Evolutionary conservation across 352 stramenopile species (phyloP).

Genomic region (Globisporangium takayamanum): DNA sequence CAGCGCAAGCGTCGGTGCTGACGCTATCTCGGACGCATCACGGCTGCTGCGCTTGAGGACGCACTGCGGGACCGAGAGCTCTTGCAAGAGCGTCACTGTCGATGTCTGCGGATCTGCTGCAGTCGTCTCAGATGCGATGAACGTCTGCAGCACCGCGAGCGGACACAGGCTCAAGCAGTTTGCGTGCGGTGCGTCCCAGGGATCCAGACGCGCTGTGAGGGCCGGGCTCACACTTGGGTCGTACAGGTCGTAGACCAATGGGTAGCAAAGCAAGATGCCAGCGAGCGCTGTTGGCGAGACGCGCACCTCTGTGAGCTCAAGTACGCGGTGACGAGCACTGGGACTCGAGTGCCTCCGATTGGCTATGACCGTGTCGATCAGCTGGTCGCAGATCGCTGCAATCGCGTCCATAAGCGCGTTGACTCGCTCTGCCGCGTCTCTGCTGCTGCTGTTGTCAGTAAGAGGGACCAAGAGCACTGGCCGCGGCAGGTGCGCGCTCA

Average conservation of each 20-base stretch:
- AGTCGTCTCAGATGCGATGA: slow-evolving; percentile 13
- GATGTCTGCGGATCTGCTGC: neutral
- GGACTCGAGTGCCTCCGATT: neutral
- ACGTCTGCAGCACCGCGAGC: slow-evolving; percentile 30
- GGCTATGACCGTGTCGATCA: neutral
- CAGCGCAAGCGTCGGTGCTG: slow-evolving; percentile 8
- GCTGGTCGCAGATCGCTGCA: slow-evolving; percentile 1
- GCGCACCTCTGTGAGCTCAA: neutral
- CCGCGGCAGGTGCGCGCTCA: slow-evolving; percentile 17
- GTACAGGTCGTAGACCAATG: slow-evolving; percentile 31
- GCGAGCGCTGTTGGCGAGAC: slow-evolving; percentile 23
- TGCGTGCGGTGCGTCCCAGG: slow-evolving; percentile 22
- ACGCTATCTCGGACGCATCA: neutral
- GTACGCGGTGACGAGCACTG: neutral
- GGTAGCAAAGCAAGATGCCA: slow-evolving; percentile 38
- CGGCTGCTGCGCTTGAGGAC: slow-evolving; percentile 13
- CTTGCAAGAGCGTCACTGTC: slow-evolving; percentile 23
- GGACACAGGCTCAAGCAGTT: slow-evolving; percentile 55
- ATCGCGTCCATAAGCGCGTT: neutral
- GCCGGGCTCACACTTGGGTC: neutral
- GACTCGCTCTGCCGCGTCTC: neutral
- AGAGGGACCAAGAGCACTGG: slow-evolving; percentile 10
- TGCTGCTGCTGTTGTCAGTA: too few relatives aligned
- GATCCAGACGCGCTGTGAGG: neutral
- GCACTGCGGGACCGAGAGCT: slow-evolving; percentile 49